Evolutionary conservation across 164 flowering plant species (phyloP).

Genomic region (Paratinospora sagittata): DNA sequence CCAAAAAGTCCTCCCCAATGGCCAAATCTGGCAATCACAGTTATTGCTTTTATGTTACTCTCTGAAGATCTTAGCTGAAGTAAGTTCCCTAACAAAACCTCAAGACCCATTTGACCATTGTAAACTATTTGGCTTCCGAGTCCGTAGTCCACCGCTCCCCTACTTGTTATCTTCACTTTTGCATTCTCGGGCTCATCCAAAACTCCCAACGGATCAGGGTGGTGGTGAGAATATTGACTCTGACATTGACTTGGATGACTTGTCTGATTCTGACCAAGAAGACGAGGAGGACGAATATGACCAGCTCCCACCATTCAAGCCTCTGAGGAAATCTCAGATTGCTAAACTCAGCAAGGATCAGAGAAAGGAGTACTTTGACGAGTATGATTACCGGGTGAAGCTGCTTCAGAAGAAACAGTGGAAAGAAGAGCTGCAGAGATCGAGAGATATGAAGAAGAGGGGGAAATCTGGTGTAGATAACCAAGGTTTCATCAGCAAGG

Average conservation of each 20-base stretch:
- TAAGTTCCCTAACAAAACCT: conserved; percentile 58
- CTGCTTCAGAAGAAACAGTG: conserved; percentile 90
- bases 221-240: conserved; percentile 78
- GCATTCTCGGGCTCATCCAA: conserved; percentile 88
- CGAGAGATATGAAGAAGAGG: conserved; percentile 62
- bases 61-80: conserved; percentile 79
- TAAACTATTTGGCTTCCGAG: conserved; percentile 81
- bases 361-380: conserved; percentile 83
- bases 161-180: conserved; percentile 75
- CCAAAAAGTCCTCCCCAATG: conserved; percentile 82
- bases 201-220: conserved; percentile 64
- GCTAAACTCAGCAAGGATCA: conserved; percentile 82
- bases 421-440: conserved; percentile 77
- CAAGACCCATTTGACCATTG: conserved; percentile 67
- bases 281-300: conserved; percentile 88
- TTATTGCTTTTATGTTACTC: conserved; percentile 73
- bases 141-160: conserved; percentile 83
- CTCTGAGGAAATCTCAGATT: too few relatives aligned
- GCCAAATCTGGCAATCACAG: conserved; percentile 81
- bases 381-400: conserved; percentile 89
- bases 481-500: conserved; percentile 40
- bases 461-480: conserved; percentile 39
- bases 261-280: conserved; percentile 69
- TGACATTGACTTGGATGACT: conserved; percentile 71
- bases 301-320: conserved; percentile 93